Base-by-base conservation (phyloP, 805 yeast genomes). In the Ogataea degrootiae region DNA sequence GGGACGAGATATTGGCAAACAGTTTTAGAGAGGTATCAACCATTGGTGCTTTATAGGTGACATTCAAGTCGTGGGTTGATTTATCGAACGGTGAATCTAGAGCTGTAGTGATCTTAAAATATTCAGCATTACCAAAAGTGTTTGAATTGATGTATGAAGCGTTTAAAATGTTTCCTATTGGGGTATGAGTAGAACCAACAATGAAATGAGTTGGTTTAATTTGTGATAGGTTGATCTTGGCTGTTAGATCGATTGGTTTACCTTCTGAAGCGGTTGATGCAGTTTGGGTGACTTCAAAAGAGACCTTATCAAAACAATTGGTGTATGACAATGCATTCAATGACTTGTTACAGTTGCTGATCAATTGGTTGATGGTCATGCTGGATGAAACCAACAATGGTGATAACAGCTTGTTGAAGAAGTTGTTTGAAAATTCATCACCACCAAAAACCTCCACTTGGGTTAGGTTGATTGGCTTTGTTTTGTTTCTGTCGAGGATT, bases 121-220 rank as follows among this genome's bases (percentile, higher is more conserved):
- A 68, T 60, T 85, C 91, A 15, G 86, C 89, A n/a, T 83, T 84
- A 5, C 87, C 89, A 53, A 83, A 75, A 8, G 77, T 68, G 58
- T 84, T 84, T 51, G 69, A 67, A 51, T 74, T 70, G 2, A 65
- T 53, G 50, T 69, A 71, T 41, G 64, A 61, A 23, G 67, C 47
- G 17, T 64, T 66, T 33, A 67, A 47, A 6, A 69, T 52, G 23
- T 72, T 65, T 16, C 70, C 69, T 22, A 61, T 58, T 35, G 66
- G 69, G 7, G 65, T 57, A 34, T 69, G 67, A 9, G 62, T 54
- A 9, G 74, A 64, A 26, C 70, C 69, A n/a, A 66, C 1, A 58
- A 59, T n/a, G 55, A 62, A 45, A 54, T 62, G 49, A 49, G 62
- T 55, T 54, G 68, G 46, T 34, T 54, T 51, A 29, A 48, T 48